phyloP scores from a whole-genome alignment of 2,329 filamentous ascomycete genomes.

The Graphiopsis chlorocephala region DNA sequence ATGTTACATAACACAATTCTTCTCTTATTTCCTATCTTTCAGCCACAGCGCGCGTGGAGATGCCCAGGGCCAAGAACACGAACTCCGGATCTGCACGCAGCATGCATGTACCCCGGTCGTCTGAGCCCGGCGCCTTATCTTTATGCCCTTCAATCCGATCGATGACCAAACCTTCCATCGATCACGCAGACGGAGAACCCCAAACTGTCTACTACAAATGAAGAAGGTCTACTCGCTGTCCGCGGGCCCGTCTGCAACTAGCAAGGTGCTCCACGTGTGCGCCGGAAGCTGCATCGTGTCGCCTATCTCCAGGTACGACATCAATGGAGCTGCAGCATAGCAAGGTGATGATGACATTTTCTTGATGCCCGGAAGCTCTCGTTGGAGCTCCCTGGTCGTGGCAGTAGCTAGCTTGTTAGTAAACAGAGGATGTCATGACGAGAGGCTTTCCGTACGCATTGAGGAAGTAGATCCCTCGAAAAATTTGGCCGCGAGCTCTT shows the following conservation, averaged over 20 bases:
- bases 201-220: background rate
- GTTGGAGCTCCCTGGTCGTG: background rate
- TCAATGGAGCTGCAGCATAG: background rate
- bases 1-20: constrained; percentile 1
- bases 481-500: background rate
- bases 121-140: background rate
- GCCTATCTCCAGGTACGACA: constrained; percentile 24
- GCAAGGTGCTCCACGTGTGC: background rate
- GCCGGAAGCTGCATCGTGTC: constrained; percentile 7
- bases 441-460: background rate
- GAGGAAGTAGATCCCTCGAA: background rate
- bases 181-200: background rate
- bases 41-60: background rate
- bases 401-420: constrained; percentile 7
- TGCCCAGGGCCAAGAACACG: background rate
- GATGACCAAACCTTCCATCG: background rate
- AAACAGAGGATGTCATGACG: constrained; percentile 10
- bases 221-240: background rate
- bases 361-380: background rate
- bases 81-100: constrained; percentile 4
- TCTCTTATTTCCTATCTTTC: background rate
- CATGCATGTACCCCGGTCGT: background rate
- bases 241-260: background rate
- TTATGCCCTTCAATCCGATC: background rate
- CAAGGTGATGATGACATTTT: constrained; percentile 10